These are phyloP conservation scores for Crepidotus sp. DNA, from an alignment of 1,284 basidiomycete species.

Conservation along the genomic window DNA sequence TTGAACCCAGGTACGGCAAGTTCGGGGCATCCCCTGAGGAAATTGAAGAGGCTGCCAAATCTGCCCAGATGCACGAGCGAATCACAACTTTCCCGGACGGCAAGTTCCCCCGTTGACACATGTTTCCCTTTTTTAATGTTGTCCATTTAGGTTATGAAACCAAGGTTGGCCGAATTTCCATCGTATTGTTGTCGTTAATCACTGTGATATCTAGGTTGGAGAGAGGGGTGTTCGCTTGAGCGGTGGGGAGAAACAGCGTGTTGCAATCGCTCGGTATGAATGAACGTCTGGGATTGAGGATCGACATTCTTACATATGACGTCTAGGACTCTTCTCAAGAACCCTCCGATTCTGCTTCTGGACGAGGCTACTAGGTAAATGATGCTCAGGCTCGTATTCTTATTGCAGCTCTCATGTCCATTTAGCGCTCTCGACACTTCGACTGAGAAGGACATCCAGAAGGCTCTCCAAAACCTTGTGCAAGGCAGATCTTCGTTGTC, in stretches of 20 bases:
- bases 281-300: neutral
- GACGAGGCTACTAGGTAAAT: conserved; percentile 73
- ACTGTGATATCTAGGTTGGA: conserved; percentile 35
- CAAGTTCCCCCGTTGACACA: conserved; percentile 3
- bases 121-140: neutral
- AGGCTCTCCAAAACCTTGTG: conserved; percentile 65
- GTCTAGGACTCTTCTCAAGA: conserved; percentile 69
- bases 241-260: conserved; percentile 78
- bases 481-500: conserved; percentile 67
- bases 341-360: conserved; percentile 74
- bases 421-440: conserved; percentile 70
- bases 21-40: conserved; percentile 59
- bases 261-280: conserved; percentile 60
- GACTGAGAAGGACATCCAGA: conserved; percentile 81
- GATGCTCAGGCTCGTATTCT: neutral
- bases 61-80: conserved; percentile 77
- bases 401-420: conserved; percentile 3
- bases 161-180: conserved; percentile 31
- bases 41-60: conserved; percentile 63
- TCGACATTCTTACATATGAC: neutral
- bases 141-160: conserved; percentile 53
- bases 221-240: conserved; percentile 78
- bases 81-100: conserved; percentile 75
- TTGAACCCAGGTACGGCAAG: conserved; percentile 50
- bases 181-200: neutral